Percentiles rank a stretch among this genome's conserved stretches.
phyloP scores from a whole-genome alignment of 192 early-diverging fungal genomes.

The Coemansia aciculifera region DNA sequence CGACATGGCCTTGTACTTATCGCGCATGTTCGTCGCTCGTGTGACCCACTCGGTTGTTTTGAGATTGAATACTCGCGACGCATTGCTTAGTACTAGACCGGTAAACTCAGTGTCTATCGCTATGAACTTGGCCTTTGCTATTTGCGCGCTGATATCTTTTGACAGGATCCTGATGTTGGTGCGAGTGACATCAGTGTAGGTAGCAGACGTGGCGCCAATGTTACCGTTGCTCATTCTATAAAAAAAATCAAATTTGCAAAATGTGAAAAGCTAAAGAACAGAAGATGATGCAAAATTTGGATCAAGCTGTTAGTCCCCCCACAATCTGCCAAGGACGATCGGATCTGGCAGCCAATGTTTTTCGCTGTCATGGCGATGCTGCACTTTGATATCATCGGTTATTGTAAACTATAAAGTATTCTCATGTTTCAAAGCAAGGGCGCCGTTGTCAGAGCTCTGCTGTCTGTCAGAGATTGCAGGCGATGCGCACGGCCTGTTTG shows the following conservation, averaged over 20 bases:
- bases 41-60: slow-evolving; percentile 45
- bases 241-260: slow-evolving; percentile 3
- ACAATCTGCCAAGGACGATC: not conserved
- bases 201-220: slow-evolving; percentile 23
- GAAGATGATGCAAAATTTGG: not conserved
- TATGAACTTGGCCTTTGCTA: slow-evolving; percentile 67
- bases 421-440: not conserved
- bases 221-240: slow-evolving; percentile 7
- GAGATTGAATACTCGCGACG: slow-evolving; percentile 27
- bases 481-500: not conserved
- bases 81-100: slow-evolving; percentile 63
- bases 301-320: not conserved
- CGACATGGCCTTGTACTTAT: slow-evolving; percentile 75
- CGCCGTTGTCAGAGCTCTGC: not conserved
- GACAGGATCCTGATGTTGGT: slow-evolving; percentile 59
- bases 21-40: slow-evolving; percentile 69
- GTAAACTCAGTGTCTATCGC: slow-evolving; percentile 92
- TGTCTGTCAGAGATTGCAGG: not conserved
- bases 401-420: not conserved
- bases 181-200: slow-evolving; percentile 70
- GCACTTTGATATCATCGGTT: not conserved
- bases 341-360: slow-evolving; percentile 5
- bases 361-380: not conserved
- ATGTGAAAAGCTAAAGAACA: not conserved
- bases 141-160: slow-evolving; percentile 47